These are phyloP conservation scores for Malus fusca DNA, from an alignment of 306 rosid species.

Conservation along the genomic window DNA sequence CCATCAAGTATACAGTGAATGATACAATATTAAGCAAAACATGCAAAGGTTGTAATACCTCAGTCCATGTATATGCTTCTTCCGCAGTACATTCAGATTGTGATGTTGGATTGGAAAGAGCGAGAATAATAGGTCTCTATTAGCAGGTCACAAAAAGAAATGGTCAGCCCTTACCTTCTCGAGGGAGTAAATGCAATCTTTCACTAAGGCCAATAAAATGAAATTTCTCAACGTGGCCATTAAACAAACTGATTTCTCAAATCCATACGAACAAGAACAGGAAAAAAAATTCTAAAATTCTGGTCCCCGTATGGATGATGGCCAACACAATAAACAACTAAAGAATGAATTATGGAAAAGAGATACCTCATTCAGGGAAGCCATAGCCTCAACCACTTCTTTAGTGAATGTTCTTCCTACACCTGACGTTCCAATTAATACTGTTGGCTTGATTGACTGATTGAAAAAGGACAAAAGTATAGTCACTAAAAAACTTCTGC, in stretches of 20 bases:
- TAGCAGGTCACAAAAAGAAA: slow-evolving; percentile 1
- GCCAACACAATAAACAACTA: background rate
- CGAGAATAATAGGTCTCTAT: slow-evolving; percentile 50
- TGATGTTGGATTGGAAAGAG: slow-evolving; percentile 64
- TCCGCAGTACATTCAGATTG: slow-evolving; percentile 65
- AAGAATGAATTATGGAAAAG: background rate
- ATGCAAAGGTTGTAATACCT: slow-evolving; percentile 23
- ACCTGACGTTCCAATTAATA: slow-evolving; percentile 89
- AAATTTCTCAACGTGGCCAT: background rate
- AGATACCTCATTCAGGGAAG: slow-evolving; percentile 64
- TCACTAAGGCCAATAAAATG: background rate
- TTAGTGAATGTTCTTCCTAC: slow-evolving; percentile 67
- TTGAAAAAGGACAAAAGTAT: slow-evolving; percentile 14
- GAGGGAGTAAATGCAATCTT: background rate
- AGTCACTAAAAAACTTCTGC: slow-evolving; percentile 5
- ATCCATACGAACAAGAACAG: background rate
- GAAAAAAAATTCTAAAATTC: background rate
- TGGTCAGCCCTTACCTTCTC: background rate
- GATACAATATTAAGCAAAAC: background rate
- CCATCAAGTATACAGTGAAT: background rate
- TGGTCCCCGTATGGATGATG: background rate
- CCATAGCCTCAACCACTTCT: slow-evolving; percentile 77
- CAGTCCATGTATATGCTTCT: slow-evolving; percentile 54
- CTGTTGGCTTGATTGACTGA: slow-evolving; percentile 87
- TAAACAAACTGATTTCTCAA: background rate